These are phyloP conservation scores for Cercospora zeina DNA, from an alignment of 2,329 filamentous ascomycete genomes.

Conservation along the genomic window DNA sequence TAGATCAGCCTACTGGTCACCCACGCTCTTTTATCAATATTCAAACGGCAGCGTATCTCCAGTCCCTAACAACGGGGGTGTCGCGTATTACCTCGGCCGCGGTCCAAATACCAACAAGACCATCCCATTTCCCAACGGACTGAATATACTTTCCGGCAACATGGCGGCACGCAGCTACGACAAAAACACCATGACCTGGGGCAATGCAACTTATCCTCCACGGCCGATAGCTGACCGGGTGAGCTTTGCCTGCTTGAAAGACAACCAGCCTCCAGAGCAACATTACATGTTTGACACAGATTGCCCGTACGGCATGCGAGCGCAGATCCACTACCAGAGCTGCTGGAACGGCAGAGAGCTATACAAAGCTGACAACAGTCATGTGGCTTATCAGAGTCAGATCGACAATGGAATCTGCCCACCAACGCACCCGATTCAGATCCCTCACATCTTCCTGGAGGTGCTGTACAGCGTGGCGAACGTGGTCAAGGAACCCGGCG, in stretches of 20 bases:
- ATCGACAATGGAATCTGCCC: slow-evolving; percentile 48
- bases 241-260: slow-evolving; percentile 42
- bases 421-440: slow-evolving; percentile 41
- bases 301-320: slow-evolving; percentile 42
- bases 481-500: slow-evolving; percentile 42
- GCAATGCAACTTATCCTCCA: slow-evolving; percentile 38
- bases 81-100: slow-evolving; percentile 68
- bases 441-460: slow-evolving; percentile 48
- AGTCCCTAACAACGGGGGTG: slow-evolving; percentile 63
- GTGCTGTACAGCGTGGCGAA: slow-evolving; percentile 40
- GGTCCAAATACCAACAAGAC: slow-evolving; percentile 59
- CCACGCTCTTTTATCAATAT: slow-evolving; percentile 41
- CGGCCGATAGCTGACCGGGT: slow-evolving; percentile 56
- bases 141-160: slow-evolving; percentile 71
- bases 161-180: slow-evolving; percentile 54
- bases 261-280: slow-evolving; percentile 33
- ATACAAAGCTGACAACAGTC: slow-evolving; percentile 44
- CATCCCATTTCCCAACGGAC: slow-evolving; percentile 64
- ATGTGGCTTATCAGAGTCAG: slow-evolving; percentile 45
- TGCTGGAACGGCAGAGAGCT: slow-evolving; percentile 44
- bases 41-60: slow-evolving; percentile 41
- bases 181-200: slow-evolving; percentile 42
- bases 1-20: slow-evolving; percentile 45
- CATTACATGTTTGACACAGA: slow-evolving; percentile 38
- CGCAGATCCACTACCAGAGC: slow-evolving; percentile 43